phyloP scores from a whole-genome alignment of 2,329 filamentous ascomycete genomes.

The Diaporthe capsici region DNA sequence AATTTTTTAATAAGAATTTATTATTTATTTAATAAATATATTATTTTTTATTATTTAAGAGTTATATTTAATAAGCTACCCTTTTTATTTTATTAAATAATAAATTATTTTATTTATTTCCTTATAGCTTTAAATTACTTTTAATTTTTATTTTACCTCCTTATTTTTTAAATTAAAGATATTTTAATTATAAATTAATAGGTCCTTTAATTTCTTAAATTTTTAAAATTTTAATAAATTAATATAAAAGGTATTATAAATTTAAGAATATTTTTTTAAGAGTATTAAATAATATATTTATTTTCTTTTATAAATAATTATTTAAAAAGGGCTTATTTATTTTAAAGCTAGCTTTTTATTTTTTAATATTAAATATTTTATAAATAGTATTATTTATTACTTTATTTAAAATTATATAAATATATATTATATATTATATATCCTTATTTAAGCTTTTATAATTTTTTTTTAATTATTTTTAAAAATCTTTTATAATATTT shows the following conservation, averaged over 20 bases:
- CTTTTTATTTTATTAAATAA: not conserved
- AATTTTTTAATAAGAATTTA: not conserved
- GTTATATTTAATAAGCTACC: not conserved
- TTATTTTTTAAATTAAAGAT: not conserved
- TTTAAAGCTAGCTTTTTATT: no score
- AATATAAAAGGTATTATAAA: not conserved
- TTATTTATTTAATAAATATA: not conserved
- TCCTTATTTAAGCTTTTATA: not conserved
- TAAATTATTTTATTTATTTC: not conserved
- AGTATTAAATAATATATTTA: no score
- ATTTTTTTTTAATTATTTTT: not conserved
- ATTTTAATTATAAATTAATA: not conserved
- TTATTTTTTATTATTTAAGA: not conserved
- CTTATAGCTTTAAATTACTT: not conserved
- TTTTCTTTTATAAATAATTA: no score
- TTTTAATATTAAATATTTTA: no score
- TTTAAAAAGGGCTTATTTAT: no score
- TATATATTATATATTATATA: no score
- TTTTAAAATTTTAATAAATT: not conserved
- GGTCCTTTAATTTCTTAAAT: not conserved
- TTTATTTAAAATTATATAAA: no score
- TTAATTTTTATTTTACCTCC: not conserved
- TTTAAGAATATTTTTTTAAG: not conserved
- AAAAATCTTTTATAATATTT: not conserved
- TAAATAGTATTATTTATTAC: no score